A percentile compares a stretch with the other conserved stretches of the same genome.
Evolutionary conservation across 305 asterid genomes (phyloP).

Genomic region (Rubia peregrina): DNA sequence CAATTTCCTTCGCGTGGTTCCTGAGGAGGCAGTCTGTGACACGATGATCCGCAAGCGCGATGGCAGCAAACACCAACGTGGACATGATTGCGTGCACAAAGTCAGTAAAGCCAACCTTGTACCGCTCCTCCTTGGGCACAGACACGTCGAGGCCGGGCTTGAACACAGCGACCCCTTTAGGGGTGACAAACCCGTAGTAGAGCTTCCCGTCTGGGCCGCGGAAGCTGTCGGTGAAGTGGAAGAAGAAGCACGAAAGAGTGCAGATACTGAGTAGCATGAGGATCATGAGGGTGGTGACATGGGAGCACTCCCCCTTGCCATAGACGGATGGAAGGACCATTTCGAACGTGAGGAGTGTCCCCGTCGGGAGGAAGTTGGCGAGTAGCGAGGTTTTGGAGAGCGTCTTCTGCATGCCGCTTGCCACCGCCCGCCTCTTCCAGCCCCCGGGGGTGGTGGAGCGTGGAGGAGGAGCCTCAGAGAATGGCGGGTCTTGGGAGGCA

Average conservation of each 20-base stretch:
- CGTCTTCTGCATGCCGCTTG: conserved; percentile 79
- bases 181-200: conserved; percentile 82
- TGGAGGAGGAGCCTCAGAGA: conserved; percentile 19
- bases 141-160: conserved; percentile 58
- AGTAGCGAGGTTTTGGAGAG: conserved; percentile 79
- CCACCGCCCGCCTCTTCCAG: conserved; percentile 44
- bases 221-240: conserved; percentile 92
- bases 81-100: conserved; percentile 88
- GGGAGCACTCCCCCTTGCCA: conserved; percentile 57
- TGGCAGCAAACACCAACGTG: conserved; percentile 63
- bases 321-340: conserved; percentile 85
- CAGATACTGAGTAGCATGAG: conserved; percentile 48
- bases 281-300: conserved; percentile 62
- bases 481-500: conserved; percentile 10
- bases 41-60: conserved; percentile 76
- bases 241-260: conserved; percentile 77
- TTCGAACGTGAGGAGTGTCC: conserved; percentile 94
- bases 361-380: conserved; percentile 85
- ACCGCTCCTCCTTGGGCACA: conserved; percentile 65
- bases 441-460: conserved; percentile 20
- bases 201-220: conserved; percentile 72
- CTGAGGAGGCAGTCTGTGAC: conserved; percentile 73
- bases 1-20: conserved; percentile 58
- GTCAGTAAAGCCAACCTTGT: conserved; percentile 54
- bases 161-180: conserved; percentile 72